Base-by-base conservation (phyloP, 306 rosid species). In the Quercus agrifolia region DNA sequence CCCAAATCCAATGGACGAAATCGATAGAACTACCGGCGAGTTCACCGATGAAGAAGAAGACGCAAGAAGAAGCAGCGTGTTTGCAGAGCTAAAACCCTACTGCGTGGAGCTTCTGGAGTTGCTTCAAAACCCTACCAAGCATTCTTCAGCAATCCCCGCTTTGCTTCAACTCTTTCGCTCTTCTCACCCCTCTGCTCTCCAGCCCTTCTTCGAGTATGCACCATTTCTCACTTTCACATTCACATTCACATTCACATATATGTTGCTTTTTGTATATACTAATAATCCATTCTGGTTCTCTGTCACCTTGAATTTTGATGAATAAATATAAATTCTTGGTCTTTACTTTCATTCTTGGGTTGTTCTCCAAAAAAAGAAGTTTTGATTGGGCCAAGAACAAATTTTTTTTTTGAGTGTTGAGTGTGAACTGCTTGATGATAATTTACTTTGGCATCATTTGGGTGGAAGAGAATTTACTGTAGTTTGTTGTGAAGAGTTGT, bases 191-290 rank as follows among this genome's bases (percentile, higher is more conserved):
- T 67, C 76, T 61, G 18, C 81, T 80, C 81, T 95, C 64, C 99
- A 90, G 75, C 97, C 96, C 1, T 91, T 90, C 87, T 88, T 92
- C 76, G 97, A 95, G 98, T 91, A 83, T 78, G 89, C 46, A 41
- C 41, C 19, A 35, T 31, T 61, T 17, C 23, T 28, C 27, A 78
- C 63, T 0, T 28, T 41, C 46, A 14, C 52, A 0, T 35, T 1
- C 41, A 31, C 18, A 2, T 28, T 41, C 46, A 14, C 52, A 0
- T 35, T 1, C 9, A 31, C 18, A 2, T 23, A 2, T 12, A 23
- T 38, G 1, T 1, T 4, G 25, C 67, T 12, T 9, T 33, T 35
- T 46, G 17, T 35, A 5, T 4, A 68, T 19, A 19, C 4, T n/a
- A 67, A 3, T 6, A 1, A 67, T 0, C 1, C 5, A 56, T 3